Evolutionary conservation across 2,329 filamentous ascomycete species (phyloP).

Genomic region (Trichoderma hamatum): DNA sequence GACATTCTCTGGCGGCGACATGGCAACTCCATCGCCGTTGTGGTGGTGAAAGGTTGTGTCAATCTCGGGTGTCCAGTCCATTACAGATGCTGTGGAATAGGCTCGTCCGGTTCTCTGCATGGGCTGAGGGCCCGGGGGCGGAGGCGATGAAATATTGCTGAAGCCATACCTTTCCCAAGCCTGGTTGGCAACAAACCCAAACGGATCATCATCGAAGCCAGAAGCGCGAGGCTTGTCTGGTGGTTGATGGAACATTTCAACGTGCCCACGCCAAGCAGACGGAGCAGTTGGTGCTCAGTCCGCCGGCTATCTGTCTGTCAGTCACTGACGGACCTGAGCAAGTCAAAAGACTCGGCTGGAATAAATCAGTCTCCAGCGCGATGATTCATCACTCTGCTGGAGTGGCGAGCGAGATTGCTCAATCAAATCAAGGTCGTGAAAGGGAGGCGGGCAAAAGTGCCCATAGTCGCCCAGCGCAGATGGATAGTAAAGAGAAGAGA

Average conservation of each 20-base stretch:
- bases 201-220: slow-evolving; percentile 36
- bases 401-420: slow-evolving; percentile 38
- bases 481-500: slow-evolving; percentile 23
- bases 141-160: slow-evolving; percentile 31
- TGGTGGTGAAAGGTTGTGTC: slow-evolving; percentile 38
- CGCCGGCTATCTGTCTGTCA: slow-evolving; percentile 41
- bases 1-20: slow-evolving; percentile 32
- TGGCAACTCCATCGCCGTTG: slow-evolving; percentile 27
- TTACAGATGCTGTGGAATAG: slow-evolving; percentile 37
- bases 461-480: slow-evolving; percentile 41
- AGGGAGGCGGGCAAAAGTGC: slow-evolving; percentile 41
- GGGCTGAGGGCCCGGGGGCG: slow-evolving; percentile 32
- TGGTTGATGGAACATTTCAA: slow-evolving; percentile 46
- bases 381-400: slow-evolving; percentile 43
- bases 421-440: slow-evolving; percentile 40
- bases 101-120: slow-evolving; percentile 35
- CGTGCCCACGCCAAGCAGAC: slow-evolving; percentile 38
- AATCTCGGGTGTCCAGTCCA: slow-evolving; percentile 45
- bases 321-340: slow-evolving; percentile 44
- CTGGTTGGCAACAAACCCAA: slow-evolving; percentile 40
- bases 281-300: slow-evolving; percentile 38
- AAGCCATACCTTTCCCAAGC: slow-evolving; percentile 40
- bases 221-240: slow-evolving; percentile 39
- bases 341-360: slow-evolving; percentile 44
- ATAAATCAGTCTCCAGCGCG: slow-evolving; percentile 41